Evolutionary conservation across 2,329 filamentous ascomycete genomes (phyloP).

Genomic region (Leptographium galeiforme): DNA sequence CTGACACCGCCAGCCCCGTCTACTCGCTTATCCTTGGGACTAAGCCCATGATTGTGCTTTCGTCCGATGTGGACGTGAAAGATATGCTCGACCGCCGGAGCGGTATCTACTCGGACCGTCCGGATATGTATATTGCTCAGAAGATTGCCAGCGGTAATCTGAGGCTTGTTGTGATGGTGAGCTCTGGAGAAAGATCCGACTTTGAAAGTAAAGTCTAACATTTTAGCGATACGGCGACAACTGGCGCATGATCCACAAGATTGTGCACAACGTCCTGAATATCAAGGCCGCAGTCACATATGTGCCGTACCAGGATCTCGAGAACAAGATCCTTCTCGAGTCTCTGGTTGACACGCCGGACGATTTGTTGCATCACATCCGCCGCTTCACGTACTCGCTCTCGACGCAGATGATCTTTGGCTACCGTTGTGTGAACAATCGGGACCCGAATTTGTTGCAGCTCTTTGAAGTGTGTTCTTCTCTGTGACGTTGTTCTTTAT

Average conservation of each 20-base stretch:
- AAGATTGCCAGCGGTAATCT: conserved; percentile 8
- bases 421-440: conserved; percentile 6
- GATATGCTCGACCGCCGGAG: conserved; percentile 37
- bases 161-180: conserved; percentile 1
- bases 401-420: conserved; percentile 11
- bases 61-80: conserved; percentile 20
- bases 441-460: conserved; percentile 8
- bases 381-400: conserved; percentile 10
- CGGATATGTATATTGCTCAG: conserved; percentile 9
- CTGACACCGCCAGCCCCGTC: conserved; percentile 21
- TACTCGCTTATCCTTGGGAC: conserved; percentile 38
- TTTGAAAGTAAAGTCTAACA: not conserved
- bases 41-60: conserved; percentile 28
- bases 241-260: conserved; percentile 22
- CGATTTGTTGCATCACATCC: conserved; percentile 13
- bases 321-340: conserved; percentile 39
- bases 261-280: conserved; percentile 33
- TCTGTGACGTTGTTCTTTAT: not conserved
- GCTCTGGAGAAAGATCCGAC: not conserved
- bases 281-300: conserved; percentile 31
- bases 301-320: conserved; percentile 40
- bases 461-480: conserved; percentile 3
- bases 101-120: conserved; percentile 35
- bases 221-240: conserved; percentile 17
- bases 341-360: conserved; percentile 25